Evolutionary conservation across 169 alveolate species (phyloP).

Genomic region (Plasmodium sp.): DNA sequence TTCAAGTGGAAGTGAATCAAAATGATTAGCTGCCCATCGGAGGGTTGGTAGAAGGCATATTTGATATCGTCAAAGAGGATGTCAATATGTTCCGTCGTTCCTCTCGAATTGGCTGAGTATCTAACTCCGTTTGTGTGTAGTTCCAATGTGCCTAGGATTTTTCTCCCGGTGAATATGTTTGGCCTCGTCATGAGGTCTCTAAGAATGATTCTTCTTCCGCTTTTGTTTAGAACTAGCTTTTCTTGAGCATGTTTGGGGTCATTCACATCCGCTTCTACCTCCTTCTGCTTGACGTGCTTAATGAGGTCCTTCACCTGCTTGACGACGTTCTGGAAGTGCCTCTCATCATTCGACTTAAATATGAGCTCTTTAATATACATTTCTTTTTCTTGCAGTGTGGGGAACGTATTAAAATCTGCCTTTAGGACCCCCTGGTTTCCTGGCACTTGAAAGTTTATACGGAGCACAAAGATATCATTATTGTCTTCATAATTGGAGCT

Average conservation of each 20-base stretch:
- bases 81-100: slow-evolving; percentile 90
- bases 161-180: slow-evolving; percentile 86
- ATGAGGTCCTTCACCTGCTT: slow-evolving; percentile 94
- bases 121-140: slow-evolving; percentile 97
- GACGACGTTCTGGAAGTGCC: slow-evolving; percentile 86
- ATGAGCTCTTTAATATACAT: slow-evolving; percentile 95
- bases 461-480: slow-evolving; percentile 86
- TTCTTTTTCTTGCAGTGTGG: slow-evolving; percentile 86
- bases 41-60: slow-evolving; percentile 97
- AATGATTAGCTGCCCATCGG: slow-evolving; percentile 96
- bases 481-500: slow-evolving; percentile 92
- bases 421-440: slow-evolving; percentile 90
- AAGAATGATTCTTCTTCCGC: slow-evolving; percentile 85
- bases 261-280: slow-evolving; percentile 92
- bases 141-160: slow-evolving; percentile 94
- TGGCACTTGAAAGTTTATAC: slow-evolving; percentile 95
- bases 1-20: slow-evolving; percentile 95
- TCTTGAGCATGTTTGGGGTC: slow-evolving; percentile 93
- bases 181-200: slow-evolving; percentile 89
- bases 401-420: slow-evolving; percentile 86
- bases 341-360: slow-evolving; percentile 91
- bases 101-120: slow-evolving; percentile 84
- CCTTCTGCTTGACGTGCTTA: slow-evolving; percentile 94
- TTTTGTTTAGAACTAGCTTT: slow-evolving; percentile 85
- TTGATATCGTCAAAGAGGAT: slow-evolving; percentile 94